Conservation (phyloP, 1,284 basidiomycete genomes). For the Moesziomyces sp. region DNA sequence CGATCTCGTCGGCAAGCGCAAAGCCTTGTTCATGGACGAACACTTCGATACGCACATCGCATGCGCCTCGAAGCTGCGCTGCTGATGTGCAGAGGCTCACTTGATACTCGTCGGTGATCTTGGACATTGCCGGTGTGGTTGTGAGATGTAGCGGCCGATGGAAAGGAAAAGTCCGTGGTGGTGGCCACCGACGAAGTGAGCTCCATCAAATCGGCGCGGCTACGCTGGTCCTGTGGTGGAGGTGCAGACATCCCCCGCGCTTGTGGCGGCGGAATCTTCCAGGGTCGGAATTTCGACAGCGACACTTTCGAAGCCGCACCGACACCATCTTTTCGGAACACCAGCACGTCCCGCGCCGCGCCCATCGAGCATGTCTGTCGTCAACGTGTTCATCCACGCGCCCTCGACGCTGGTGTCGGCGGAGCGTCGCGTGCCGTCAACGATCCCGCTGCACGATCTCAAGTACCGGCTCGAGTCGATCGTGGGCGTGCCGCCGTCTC, state of each 20-base stretch:
- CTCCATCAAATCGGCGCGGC: not conserved
- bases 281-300: not conserved
- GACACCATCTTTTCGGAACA: not conserved
- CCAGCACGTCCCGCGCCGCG: not conserved
- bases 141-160: not conserved
- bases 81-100: slow-evolving; percentile 35
- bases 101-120: slow-evolving; percentile 12
- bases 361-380: slow-evolving; percentile 42
- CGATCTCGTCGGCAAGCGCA: slow-evolving; percentile 56
- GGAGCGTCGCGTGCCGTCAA: slow-evolving; percentile 52
- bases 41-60: slow-evolving; percentile 46
- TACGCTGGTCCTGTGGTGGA: not conserved
- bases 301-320: not conserved
- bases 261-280: not conserved
- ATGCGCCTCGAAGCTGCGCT: slow-evolving; percentile 34
- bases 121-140: slow-evolving; percentile 4
- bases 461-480: slow-evolving; percentile 86
- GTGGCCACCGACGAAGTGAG: not conserved
- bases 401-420: slow-evolving; percentile 54
- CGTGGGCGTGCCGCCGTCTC: slow-evolving; percentile 79
- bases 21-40: slow-evolving; percentile 60
- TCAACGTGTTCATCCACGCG: slow-evolving; percentile 56
- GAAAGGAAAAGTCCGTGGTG: too few relatives aligned
- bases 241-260: too few relatives aligned
- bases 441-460: slow-evolving; percentile 46